Evolutionary conservation across 768 basidiomycete genomes (phyloP).

Genomic region (Hysterangium stoloniferum): DNA sequence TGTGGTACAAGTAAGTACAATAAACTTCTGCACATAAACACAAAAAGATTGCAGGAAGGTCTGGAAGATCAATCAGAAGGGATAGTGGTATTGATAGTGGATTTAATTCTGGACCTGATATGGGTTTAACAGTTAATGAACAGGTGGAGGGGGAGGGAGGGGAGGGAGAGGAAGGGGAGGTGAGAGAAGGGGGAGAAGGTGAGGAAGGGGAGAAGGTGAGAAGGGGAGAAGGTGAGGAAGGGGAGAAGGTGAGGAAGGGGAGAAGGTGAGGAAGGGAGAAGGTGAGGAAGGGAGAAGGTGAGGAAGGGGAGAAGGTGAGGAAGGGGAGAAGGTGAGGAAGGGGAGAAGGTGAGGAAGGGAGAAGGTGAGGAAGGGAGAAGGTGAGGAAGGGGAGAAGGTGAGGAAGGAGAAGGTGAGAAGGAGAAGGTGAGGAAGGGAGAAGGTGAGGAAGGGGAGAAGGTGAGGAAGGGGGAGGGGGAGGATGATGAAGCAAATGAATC

Average conservation of each 20-base stretch:
- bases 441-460: slow-evolving; percentile 39
- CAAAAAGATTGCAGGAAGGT: too few relatives aligned
- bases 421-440: slow-evolving; percentile 61
- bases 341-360: too few relatives aligned
- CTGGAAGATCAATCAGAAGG: too few relatives aligned
- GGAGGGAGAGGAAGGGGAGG: slow-evolving; percentile 56
- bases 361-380: neutral
- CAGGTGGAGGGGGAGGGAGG: too few relatives aligned
- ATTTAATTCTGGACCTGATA: too few relatives aligned
- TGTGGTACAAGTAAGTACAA: too few relatives aligned
- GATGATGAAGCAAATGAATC: slow-evolving; percentile 9
- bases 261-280: slow-evolving; percentile 61
- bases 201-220: slow-evolving; percentile 58
- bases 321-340: too few relatives aligned
- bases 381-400: neutral
- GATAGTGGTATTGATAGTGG: too few relatives aligned
- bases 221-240: slow-evolving; percentile 37
- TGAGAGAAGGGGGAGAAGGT: slow-evolving; percentile 46
- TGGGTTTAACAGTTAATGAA: too few relatives aligned
- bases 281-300: slow-evolving; percentile 62
- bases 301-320: too few relatives aligned
- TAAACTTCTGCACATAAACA: too few relatives aligned
- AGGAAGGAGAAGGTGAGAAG: slow-evolving; percentile 37
- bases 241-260: slow-evolving; percentile 42
- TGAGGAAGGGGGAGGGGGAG: too few relatives aligned